Evolutionary conservation across 345 rosid species (phyloP).

Genomic region (Microthlaspi erraticum): DNA sequence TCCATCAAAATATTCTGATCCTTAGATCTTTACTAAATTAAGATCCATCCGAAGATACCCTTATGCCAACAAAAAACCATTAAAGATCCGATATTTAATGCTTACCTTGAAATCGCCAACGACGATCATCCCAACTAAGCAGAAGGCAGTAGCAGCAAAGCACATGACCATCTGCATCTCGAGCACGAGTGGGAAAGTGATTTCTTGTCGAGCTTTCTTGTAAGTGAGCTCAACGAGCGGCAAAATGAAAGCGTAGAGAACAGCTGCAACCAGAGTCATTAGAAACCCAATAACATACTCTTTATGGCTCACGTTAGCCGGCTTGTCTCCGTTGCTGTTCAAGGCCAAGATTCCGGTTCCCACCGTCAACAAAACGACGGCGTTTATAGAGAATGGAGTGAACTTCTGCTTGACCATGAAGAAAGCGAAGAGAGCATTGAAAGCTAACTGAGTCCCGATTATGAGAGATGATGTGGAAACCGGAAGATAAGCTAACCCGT

Average conservation of each 20-base stretch:
- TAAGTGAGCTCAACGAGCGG: constrained; percentile 72
- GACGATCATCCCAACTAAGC: constrained; percentile 64
- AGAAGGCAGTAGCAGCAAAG: constrained; percentile 59
- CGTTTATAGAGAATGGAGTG: constrained; percentile 61
- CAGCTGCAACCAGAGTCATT: constrained; percentile 62
- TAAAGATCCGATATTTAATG: not conserved
- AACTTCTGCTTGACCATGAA: constrained; percentile 77
- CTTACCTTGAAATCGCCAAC: constrained; percentile 68
- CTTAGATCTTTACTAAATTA: not conserved
- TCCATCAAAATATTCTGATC: not conserved
- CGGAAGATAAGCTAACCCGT: constrained; percentile 71
- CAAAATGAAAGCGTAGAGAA: constrained; percentile 61
- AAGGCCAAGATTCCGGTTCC: constrained; percentile 63
- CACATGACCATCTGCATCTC: constrained; percentile 71
- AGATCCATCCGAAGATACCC: constrained; percentile 5
- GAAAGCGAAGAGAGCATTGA: constrained; percentile 72
- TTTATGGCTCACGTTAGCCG: constrained; percentile 48
- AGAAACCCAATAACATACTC: constrained; percentile 60
- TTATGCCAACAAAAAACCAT: not conserved
- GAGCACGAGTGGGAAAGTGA: constrained; percentile 64
- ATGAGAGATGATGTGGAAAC: constrained; percentile 72
- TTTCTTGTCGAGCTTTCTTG: constrained; percentile 60
- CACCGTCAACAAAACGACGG: constrained; percentile 56
- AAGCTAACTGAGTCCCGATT: constrained; percentile 64
- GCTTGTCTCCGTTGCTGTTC: constrained; percentile 56